Evolutionary conservation across 148 eudicot genomes (phyloP), one percentile per base, ranked within the genome.

Genomic region (Mesembryanthemum crystallinum): DNA sequence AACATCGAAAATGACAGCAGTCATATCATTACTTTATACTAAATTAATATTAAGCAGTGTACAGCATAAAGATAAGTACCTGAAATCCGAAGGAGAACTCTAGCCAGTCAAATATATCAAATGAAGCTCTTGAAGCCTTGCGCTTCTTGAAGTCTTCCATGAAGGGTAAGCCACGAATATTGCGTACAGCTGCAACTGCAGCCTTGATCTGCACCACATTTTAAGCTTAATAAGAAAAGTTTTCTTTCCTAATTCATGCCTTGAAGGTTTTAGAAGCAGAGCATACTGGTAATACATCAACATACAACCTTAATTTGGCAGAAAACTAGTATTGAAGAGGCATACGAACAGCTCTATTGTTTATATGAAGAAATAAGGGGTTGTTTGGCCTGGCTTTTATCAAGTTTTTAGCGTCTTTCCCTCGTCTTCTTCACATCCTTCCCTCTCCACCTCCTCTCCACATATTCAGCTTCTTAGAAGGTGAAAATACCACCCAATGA

Each of bases 101-200:
- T 43, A 95, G 94, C 98, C 98, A 95, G 71, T 92, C 89, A 78
- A 95, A 90, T 82, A 92, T 75, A 82, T 95, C 99, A 69, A 88
- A 78, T 78, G 75, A 35, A 64, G 64, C 77, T 83, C 78, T 75
- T 33, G 85, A 49, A 27, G 42, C 58, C 64, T 81, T 81, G 29
- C 75, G 82, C 76, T 79, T 86, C 75, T 65, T 85, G 37, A 87
- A 82, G 51, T 92, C 96, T 58, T 89, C 97, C 74, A 88, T 59
- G 67, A 89, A 88, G 71, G 94, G 96, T 64, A 95, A 86, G 76
- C 92, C 93, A 71, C 89, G 96, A 77, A 92, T 78, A 76, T 89
- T 85, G 72, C 88, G 86, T 69, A 91, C 85, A 73, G 94, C 92
- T 74, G 82, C 90, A 47, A 90, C 87, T 74, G 99, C 91, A 85